Evolutionary conservation across 768 basidiomycete genomes (phyloP).

Genomic region (Sporobolomyces pararoseus): DNA sequence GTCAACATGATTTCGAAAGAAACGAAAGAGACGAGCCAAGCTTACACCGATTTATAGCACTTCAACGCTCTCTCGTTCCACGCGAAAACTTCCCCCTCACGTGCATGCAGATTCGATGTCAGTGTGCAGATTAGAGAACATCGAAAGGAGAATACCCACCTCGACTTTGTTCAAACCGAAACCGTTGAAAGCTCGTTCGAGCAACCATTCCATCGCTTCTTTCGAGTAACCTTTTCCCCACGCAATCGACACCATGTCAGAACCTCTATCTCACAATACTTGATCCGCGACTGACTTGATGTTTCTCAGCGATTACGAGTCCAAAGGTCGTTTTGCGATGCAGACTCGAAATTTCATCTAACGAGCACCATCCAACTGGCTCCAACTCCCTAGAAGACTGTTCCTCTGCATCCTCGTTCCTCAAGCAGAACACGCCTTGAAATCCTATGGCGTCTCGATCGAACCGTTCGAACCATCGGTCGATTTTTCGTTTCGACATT

Average conservation of each 20-base stretch:
- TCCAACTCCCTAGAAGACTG: not conserved
- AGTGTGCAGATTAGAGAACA: not conserved
- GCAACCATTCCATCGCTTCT: constrained; percentile 20
- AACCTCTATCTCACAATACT: no score
- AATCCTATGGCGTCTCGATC: not conserved
- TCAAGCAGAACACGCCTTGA: not conserved
- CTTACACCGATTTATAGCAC: constrained; percentile 12
- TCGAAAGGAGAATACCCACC: not conserved
- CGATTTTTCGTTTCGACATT: not conserved
- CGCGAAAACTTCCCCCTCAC: not conserved
- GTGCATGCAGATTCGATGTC: not conserved
- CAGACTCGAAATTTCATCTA: not conserved
- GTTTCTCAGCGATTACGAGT: not conserved
- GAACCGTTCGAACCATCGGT: not conserved
- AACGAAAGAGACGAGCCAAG: no score
- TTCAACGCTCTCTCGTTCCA: constrained; percentile 21
- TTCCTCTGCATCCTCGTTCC: no score
- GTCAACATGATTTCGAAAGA: not conserved
- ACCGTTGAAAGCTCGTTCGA: constrained; percentile 14
- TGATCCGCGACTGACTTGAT: not conserved
- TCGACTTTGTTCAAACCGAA: constrained; percentile 15
- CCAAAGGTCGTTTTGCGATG: constrained; percentile 1
- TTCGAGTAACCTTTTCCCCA: constrained; percentile 21
- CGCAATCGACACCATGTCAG: no score
- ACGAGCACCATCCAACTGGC: not conserved